phyloP scores from a whole-genome alignment of 345 rosid genomes.

The Microcos paniculata region DNA sequence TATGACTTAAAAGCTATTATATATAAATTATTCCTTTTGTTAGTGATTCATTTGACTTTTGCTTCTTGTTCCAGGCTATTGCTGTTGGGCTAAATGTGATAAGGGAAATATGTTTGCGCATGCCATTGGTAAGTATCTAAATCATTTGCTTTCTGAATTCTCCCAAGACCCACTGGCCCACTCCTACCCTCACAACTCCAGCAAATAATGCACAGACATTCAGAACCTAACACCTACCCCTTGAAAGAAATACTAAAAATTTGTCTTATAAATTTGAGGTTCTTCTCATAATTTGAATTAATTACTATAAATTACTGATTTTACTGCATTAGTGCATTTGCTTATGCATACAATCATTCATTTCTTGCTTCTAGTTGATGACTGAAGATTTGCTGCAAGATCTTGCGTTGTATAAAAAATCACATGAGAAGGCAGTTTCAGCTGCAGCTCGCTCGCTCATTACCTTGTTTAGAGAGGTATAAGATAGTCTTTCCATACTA shows the following conservation, averaged over 20 bases:
- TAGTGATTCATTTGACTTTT: neutral
- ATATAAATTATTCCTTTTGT: neutral
- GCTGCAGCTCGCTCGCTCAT: conserved; percentile 87
- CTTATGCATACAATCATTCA: conserved; percentile 13
- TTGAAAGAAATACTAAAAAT: neutral
- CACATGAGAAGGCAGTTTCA: conserved; percentile 87
- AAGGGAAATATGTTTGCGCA: conserved; percentile 92
- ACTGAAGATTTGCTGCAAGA: conserved; percentile 95
- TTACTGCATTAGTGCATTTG: neutral
- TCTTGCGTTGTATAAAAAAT: conserved; percentile 81
- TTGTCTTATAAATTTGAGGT: neutral
- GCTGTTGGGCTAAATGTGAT: conserved; percentile 89
- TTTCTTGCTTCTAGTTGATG: conserved; percentile 67
- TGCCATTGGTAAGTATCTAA: conserved; percentile 66
- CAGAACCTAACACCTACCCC: neutral
- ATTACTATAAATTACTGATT: conserved; percentile 1
- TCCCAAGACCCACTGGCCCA: neutral
- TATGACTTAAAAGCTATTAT: conserved; percentile 19
- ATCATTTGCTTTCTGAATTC: conserved; percentile 2
- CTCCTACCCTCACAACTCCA: neutral
- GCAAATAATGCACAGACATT: neutral
- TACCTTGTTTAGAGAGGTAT: conserved; percentile 92
- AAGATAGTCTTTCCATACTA: conserved; percentile 9
- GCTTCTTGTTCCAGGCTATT: conserved; percentile 54
- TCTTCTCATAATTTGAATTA: neutral